phyloP scores from a whole-genome alignment of 495 filamentous ascomycete genomes.

The Tuber borchii region DNA sequence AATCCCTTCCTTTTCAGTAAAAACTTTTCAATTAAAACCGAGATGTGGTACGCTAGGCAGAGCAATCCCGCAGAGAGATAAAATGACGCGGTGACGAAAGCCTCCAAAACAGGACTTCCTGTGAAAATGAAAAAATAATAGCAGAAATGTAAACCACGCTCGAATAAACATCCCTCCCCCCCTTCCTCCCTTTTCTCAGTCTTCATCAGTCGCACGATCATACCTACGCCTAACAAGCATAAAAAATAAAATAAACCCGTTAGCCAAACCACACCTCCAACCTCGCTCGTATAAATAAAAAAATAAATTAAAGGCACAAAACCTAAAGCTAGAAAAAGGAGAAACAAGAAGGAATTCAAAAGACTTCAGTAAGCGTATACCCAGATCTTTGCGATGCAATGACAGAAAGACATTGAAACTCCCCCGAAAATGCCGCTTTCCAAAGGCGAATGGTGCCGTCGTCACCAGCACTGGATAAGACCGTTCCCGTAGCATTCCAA shows the following conservation, averaged over 20 bases:
- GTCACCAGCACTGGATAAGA: conserved; percentile 55
- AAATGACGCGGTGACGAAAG: not conserved
- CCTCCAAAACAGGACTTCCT: not conserved
- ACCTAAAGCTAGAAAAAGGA: not conserved
- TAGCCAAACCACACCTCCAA: not conserved
- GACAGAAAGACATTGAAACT: conserved; percentile 40
- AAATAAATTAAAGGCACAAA: not conserved
- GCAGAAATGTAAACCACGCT: not conserved
- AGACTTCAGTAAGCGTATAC: conserved; percentile 12
- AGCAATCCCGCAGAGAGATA: not conserved
- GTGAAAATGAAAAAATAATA: not conserved
- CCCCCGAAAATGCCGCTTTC: conserved; percentile 40
- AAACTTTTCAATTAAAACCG: no score
- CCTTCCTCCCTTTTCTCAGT: not conserved
- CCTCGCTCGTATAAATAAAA: not conserved
- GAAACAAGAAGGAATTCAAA: not conserved
- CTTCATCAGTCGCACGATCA: not conserved
- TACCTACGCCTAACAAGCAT: not conserved
- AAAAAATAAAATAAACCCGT: not conserved
- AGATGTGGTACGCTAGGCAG: not conserved
- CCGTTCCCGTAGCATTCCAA: conserved; percentile 57
- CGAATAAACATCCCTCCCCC: not conserved
- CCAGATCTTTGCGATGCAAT: conserved; percentile 33
- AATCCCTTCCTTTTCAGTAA: no score
- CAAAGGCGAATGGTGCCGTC: conserved; percentile 57